Base-by-base conservation (phyloP, 2,329 filamentous ascomycete genomes). In the Lasiodiplodia sp. region DNA sequence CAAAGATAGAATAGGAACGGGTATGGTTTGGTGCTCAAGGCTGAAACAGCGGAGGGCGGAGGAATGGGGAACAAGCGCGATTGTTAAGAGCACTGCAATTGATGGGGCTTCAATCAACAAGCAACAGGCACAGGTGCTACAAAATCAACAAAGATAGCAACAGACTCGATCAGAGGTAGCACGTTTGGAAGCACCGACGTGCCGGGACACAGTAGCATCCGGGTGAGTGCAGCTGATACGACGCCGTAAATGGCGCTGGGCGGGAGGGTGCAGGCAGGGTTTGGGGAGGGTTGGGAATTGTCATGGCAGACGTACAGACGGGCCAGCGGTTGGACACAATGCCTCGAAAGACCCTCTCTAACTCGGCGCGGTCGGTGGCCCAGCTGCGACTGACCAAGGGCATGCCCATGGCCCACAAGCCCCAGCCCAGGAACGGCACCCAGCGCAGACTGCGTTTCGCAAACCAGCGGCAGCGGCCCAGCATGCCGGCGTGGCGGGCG, bases 351-450 rank as follows among this genome's bases (percentile, higher is more conserved):
- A 89, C 85, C 31, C 83, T 80, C 62, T 87, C 82, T 72, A 90
- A 81, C 77, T 90, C 87, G 18, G 75, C 76, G 73, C 83, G 81
- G 75, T 90, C 87, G 69, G 80, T 81, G 72, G 84, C 82, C 87
- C 88, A 90, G 66, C 86, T 85, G 65, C 88, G 80, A 73, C 83
- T 88, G 25, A 90, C 87, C 78, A 90, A 82, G 7, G 87, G 88
- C 86, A 90, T 89, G 2, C 87, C 87, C 83, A 90, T 88, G 3
- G 85, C 87, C 87, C 87, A 89, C 40, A 90, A 80, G 2, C 87
- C 88, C 88, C 87, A 90, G 21, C 88, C 87, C 8, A 90, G 80
- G 69, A 90, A 86, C 4, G 87, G 88, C 14, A 90, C 85, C 78
- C 83, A 82, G 69, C 83, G 83, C 69, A 90, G 80, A 75, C 88